Conservation (phyloP, 805 yeast species). For the Torulaspora indica region DNA sequence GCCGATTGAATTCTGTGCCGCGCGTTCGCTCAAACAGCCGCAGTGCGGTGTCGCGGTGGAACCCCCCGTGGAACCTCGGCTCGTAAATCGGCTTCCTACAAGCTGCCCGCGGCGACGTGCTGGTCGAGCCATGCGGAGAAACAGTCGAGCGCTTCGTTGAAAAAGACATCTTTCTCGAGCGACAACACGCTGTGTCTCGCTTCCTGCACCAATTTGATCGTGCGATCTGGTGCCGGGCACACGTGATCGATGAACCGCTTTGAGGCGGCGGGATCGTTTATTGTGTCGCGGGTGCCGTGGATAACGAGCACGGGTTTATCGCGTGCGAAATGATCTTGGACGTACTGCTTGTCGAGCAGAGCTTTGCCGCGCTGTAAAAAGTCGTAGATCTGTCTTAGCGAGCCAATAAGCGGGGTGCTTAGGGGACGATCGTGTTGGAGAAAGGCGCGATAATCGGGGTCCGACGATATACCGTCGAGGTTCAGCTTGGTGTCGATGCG, state of each 20-base stretch:
- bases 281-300: slow-evolving; percentile 61
- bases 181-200: slow-evolving; percentile 43
- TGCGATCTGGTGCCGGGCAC: slow-evolving; percentile 29
- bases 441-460: slow-evolving; percentile 44
- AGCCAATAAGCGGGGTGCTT: slow-evolving; percentile 46
- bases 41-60: no score
- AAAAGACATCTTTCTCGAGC: slow-evolving; percentile 44
- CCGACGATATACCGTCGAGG: slow-evolving; percentile 50
- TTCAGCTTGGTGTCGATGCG: slow-evolving; percentile 53
- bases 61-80: not conserved
- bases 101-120: not conserved
- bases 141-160: slow-evolving; percentile 35
- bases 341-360: slow-evolving; percentile 40
- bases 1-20: not conserved
- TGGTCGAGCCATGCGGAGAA: slow-evolving; percentile 40
- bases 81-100: not conserved
- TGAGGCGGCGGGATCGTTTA: slow-evolving; percentile 52
- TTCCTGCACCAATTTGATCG: slow-evolving; percentile 23
- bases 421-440: slow-evolving; percentile 41
- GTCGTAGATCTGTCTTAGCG: slow-evolving; percentile 53
- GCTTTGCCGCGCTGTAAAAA: slow-evolving; percentile 58
- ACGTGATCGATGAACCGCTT: slow-evolving; percentile 38
- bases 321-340: slow-evolving; percentile 26
- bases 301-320: slow-evolving; percentile 49
- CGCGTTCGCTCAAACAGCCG: no score